Evolutionary conservation across 2,329 filamentous ascomycete species (phyloP).

Genomic region (Diaporthe citrichinensis): DNA sequence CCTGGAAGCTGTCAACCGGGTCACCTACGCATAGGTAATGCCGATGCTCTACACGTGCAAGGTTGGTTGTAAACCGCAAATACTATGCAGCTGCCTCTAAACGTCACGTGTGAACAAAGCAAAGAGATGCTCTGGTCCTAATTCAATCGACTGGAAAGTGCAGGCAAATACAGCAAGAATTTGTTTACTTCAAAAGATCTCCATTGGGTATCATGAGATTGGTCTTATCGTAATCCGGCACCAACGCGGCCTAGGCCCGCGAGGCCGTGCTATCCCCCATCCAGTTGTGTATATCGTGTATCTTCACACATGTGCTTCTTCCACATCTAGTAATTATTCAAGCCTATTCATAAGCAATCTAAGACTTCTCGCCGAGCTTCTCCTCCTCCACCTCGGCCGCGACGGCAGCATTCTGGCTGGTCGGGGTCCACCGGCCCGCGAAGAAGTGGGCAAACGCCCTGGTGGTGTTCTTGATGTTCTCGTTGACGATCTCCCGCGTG

Average conservation of each 20-base stretch:
- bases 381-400: conserved; percentile 31
- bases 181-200: conserved; percentile 15
- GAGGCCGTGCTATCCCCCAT: neutral
- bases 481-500: conserved; percentile 71
- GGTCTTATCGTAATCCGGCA: conserved; percentile 24
- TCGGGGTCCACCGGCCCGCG: conserved; percentile 33
- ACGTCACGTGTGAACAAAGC: neutral
- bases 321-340: neutral
- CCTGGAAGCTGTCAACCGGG: neutral
- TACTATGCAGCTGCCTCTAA: neutral
- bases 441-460: conserved; percentile 40
- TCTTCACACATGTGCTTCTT: neutral
- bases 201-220: conserved; percentile 35
- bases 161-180: neutral
- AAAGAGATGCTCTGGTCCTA: too few relatives aligned
- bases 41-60: neutral
- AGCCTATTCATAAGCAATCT: neutral
- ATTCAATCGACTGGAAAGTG: neutral
- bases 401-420: conserved; percentile 29
- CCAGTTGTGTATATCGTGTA: neutral
- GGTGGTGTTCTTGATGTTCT: conserved; percentile 63
- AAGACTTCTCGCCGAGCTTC: conserved; percentile 40
- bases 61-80: neutral
- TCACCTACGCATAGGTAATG: neutral
- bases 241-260: neutral